These are phyloP conservation scores for Claviceps sp. DNA, from an alignment of 2,329 filamentous ascomycete species.

Conservation along the genomic window DNA sequence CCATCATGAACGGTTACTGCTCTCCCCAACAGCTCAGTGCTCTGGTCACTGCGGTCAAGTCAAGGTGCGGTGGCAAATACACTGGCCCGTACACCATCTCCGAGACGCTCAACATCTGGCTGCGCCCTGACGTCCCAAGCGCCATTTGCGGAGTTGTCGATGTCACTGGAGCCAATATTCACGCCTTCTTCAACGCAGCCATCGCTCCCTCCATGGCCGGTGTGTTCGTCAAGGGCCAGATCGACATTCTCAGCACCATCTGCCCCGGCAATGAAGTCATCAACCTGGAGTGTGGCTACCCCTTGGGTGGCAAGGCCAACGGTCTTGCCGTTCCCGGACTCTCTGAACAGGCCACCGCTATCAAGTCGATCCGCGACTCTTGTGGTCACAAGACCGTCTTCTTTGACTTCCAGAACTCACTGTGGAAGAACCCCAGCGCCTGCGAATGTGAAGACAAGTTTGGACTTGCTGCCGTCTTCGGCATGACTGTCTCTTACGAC, in stretches of 20 bases:
- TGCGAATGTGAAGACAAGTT: conserved; percentile 71
- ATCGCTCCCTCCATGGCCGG: conserved; percentile 54
- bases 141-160: conserved; percentile 63
- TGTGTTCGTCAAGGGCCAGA: conserved; percentile 59
- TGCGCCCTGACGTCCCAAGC: conserved; percentile 42
- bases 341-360: conserved; percentile 55
- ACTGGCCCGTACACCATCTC: conserved; percentile 66
- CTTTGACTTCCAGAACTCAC: conserved; percentile 69
- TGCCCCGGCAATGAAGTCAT: conserved; percentile 62
- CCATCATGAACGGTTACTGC: conserved; percentile 62
- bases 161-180: conserved; percentile 72
- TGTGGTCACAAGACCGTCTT: conserved; percentile 60
- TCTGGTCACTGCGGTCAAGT: conserved; percentile 58
- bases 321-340: conserved; percentile 56
- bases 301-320: conserved; percentile 54
- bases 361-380: conserved; percentile 53
- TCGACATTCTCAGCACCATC: conserved; percentile 53
- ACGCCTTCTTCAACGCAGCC: conserved; percentile 82
- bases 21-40: conserved; percentile 47
- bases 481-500: neutral
- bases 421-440: conserved; percentile 62
- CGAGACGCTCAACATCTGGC: conserved; percentile 70
- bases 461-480: conserved; percentile 35
- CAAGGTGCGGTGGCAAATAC: conserved; percentile 55
- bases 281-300: conserved; percentile 90